phyloP scores from a whole-genome alignment of 129 eudicot species.

The Pseudognaphalium luteoalbum region DNA sequence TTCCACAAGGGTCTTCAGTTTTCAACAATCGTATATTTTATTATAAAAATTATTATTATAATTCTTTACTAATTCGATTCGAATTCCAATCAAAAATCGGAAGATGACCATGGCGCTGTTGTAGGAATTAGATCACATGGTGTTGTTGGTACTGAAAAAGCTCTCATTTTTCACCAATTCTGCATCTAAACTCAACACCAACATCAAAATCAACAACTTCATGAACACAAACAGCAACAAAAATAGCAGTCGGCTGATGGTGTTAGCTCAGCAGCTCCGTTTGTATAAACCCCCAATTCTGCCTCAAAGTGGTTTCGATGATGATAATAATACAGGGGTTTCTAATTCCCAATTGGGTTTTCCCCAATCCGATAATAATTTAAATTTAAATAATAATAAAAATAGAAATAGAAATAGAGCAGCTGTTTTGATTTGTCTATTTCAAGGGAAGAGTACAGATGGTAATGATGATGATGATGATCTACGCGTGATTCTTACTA shows the following conservation, averaged over 20 bases:
- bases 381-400: conserved; percentile 11
- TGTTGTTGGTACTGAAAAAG: not conserved
- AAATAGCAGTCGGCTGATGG: conserved; percentile 17
- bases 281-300: conserved; percentile 52
- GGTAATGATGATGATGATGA: conserved; percentile 35
- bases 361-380: conserved; percentile 56
- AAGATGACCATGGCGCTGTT: too few relatives aligned
- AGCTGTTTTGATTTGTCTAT: conserved; percentile 76
- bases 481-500: conserved; percentile 77
- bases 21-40: not conserved
- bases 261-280: conserved; percentile 65
- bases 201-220: not conserved
- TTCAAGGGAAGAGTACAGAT: conserved; percentile 46
- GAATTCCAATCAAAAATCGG: too few relatives aligned
- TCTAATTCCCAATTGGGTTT: conserved; percentile 69
- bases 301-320: conserved; percentile 1
- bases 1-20: not conserved
- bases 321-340: conserved; percentile 26
- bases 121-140: not conserved
- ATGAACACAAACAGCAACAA: conserved; percentile 28
- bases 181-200: conserved; percentile 15
- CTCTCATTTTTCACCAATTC: not conserved
- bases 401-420: conserved; percentile 44
- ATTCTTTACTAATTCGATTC: not conserved
- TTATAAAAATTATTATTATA: too few relatives aligned